phyloP scores from a whole-genome alignment of 179 eudicot genomes.

The Spergularia azorica region DNA sequence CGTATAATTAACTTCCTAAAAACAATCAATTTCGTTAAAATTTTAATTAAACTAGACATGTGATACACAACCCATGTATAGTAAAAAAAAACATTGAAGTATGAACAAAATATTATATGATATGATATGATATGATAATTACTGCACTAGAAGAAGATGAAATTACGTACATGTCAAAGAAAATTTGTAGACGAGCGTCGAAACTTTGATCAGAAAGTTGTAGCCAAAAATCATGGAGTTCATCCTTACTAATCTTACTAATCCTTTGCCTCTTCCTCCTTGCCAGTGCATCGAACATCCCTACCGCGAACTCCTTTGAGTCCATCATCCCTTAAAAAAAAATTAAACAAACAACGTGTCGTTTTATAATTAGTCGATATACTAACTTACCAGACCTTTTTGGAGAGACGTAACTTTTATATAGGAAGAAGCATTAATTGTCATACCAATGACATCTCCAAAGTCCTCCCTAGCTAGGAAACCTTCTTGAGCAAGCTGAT shows the following conservation, averaged over 20 bases:
- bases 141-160: background rate
- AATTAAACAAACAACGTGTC: background rate
- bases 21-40: background rate
- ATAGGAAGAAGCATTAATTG: too few relatives aligned
- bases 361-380: background rate
- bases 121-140: background rate
- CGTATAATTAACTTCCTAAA: conserved; percentile 13
- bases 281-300: conserved; percentile 82
- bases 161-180: conserved; percentile 76
- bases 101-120: background rate
- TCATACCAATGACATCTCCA: conserved; percentile 86
- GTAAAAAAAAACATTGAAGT: background rate
- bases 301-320: conserved; percentile 82
- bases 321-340: conserved; percentile 69
- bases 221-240: conserved; percentile 84
- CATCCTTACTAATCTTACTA: conserved; percentile 57
- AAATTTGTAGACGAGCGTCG: conserved; percentile 92
- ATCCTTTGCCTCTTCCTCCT: conserved; percentile 72
- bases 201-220: conserved; percentile 89
- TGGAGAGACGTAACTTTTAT: too few relatives aligned
- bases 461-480: conserved; percentile 69
- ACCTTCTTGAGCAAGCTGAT: conserved; percentile 48
- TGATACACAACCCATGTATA: background rate
- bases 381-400: too few relatives aligned
- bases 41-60: background rate